A percentile compares a stretch with the other conserved stretches of the same genome.
Evolutionary conservation across 1,284 basidiomycete genomes (phyloP).

Genomic region (Sporisorium reilianum): DNA sequence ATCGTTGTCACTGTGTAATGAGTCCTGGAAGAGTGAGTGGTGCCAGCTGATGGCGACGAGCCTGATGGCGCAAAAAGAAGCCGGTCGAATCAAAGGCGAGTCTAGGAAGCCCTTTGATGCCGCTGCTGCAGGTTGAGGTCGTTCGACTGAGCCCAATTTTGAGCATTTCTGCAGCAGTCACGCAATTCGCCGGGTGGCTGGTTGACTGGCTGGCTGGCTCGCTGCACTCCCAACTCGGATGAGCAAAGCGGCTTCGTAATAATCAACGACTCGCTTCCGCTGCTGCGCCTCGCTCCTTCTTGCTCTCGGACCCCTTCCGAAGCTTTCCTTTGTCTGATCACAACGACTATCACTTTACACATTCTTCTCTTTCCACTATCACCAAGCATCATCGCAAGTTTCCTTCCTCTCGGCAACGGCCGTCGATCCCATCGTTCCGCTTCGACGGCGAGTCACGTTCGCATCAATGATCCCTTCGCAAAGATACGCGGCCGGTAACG

Average conservation of each 20-base stretch:
- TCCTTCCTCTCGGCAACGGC: neutral
- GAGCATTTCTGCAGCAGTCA: neutral
- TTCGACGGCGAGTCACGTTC: neutral
- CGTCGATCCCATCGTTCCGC: neutral
- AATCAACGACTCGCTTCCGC: neutral
- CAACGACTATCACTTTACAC: neutral
- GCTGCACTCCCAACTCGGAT: constrained; percentile 7
- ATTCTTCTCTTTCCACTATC: neutral
- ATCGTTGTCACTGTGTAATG: too few species aligned
- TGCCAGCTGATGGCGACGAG: neutral
- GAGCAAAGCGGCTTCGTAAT: constrained; percentile 32
- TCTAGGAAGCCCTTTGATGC: neutral
- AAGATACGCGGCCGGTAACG: constrained; percentile 41
- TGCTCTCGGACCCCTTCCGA: constrained; percentile 23
- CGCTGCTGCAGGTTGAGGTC: neutral
- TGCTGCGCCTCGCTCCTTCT: too few species aligned
- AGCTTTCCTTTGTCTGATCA: neutral
- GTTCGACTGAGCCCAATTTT: constrained; percentile 10
- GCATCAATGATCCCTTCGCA: constrained; percentile 41
- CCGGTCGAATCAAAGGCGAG: neutral
- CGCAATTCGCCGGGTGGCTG: constrained; percentile 21
- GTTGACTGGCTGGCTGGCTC: neutral
- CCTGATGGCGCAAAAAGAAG: neutral
- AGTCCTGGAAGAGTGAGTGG: too few species aligned
- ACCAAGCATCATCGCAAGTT: neutral